A percentile compares a stretch with the other conserved stretches of the same genome.
Evolutionary conservation across 2,329 filamentous ascomycete species (phyloP).

Genomic region (Domatiomyces globalis): DNA sequence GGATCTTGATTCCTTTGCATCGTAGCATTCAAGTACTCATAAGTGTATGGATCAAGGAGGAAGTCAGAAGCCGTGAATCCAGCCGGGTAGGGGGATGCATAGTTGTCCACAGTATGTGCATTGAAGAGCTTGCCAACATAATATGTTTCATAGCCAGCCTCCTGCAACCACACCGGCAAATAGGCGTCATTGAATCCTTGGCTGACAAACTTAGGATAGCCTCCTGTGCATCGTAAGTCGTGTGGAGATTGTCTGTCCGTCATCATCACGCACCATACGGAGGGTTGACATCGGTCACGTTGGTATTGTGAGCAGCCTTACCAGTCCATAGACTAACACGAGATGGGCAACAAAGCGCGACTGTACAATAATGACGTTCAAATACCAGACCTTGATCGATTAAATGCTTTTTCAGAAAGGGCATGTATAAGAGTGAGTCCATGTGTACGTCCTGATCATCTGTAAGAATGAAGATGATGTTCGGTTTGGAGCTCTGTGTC

Average conservation of each 20-base stretch:
- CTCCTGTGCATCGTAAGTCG: slow-evolving; percentile 14
- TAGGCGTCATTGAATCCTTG: slow-evolving; percentile 38
- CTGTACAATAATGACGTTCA: slow-evolving; percentile 51
- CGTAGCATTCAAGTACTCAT: slow-evolving; percentile 52
- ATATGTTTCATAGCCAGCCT: slow-evolving; percentile 39
- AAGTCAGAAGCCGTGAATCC: slow-evolving; percentile 31
- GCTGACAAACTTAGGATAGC: slow-evolving; percentile 38
- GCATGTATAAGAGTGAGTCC: slow-evolving; percentile 48
- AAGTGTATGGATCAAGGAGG: slow-evolving; percentile 39
- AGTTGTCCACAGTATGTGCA: slow-evolving; percentile 36
- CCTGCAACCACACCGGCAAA: slow-evolving; percentile 39
- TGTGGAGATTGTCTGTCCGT: background rate
- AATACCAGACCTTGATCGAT: slow-evolving; percentile 46
- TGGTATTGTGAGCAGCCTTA: slow-evolving; percentile 54
- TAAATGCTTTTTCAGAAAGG: slow-evolving; percentile 42
- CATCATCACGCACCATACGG: slow-evolving; percentile 20
- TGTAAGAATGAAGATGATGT: slow-evolving; percentile 53
- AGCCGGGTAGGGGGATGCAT: slow-evolving; percentile 26
- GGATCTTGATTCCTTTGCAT: slow-evolving; percentile 45
- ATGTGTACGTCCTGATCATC: slow-evolving; percentile 54
- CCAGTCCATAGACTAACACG: slow-evolving; percentile 53
- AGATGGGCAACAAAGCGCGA: slow-evolving; percentile 53
- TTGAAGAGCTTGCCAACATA: slow-evolving; percentile 46
- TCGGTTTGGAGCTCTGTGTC: slow-evolving; percentile 24
- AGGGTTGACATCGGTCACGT: slow-evolving; percentile 46